Base-by-base conservation (phyloP, 2,329 filamentous ascomycete genomes). In the Plenodomus lindquistii region DNA sequence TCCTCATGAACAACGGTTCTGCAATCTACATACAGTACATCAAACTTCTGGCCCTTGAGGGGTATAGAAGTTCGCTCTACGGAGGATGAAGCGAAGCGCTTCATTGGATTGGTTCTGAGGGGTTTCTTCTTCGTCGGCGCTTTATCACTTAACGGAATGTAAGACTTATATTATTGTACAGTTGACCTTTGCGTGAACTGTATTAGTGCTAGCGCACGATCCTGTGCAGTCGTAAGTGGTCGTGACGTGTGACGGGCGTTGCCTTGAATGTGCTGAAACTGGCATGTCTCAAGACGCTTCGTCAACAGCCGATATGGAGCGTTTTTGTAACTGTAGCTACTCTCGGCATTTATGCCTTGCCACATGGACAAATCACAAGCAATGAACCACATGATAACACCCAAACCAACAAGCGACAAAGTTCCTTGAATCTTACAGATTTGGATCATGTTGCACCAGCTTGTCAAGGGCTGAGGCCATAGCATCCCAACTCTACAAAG, bases 61-160 rank as follows among this genome's bases (percentile, higher is more conserved):
- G 59, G 62, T 37, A 46, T 38, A 20, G 48, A 50, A 54, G 46
- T 53, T 48, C 42, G 60, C 64, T 69, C 60, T 63, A 65, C 60
- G 63, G 61, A 66, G 63, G 41, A 63, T 63, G 64, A 61, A 66
- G 63, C 63, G 52, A 46, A 62, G 60, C 55, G 59, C 63, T 69
- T 69, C 63, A 59, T 62, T 62, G 63, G 61, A 64, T 65, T 65
- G 62, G 63, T 56, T 65, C 60, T 65, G 45, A 62, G 50, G 55
- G 62, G 59, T 54, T 57, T 44, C 55, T 51, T 58, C 41, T 54
- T 48, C 44, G 42, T 55, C 37, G 54, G 53, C 46, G 59, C 57
- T 49, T 57, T 18, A 52, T 46, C 52, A 22, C 52, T 54, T 61
- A 27, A 63, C 57, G 60, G 62, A 65, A 66, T 68, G 64, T 70